phyloP scores from a whole-genome alignment of 176 grass and related monocot species.

The Oryza officinalis region DNA sequence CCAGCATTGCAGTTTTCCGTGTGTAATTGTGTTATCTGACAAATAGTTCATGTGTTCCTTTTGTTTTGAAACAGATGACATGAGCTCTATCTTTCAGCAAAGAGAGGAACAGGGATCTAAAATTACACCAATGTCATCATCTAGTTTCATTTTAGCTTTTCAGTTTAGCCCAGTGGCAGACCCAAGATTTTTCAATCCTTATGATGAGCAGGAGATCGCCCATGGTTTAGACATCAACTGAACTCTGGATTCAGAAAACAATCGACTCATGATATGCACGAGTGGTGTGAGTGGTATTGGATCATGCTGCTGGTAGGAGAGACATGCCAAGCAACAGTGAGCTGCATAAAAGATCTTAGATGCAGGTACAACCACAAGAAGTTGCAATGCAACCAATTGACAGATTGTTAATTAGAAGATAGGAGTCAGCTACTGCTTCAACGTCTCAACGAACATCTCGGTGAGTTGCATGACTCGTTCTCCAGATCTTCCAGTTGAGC shows the following conservation, averaged over 20 bases:
- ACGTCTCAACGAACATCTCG: neutral
- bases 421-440: neutral
- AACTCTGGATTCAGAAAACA: neutral
- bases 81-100: neutral
- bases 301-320: constrained; percentile 6
- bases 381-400: neutral
- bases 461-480: neutral
- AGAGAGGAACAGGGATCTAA: neutral
- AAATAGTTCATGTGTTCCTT: neutral
- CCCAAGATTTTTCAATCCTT: neutral
- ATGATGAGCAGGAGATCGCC: neutral
- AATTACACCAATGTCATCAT: neutral
- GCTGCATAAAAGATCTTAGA: constrained; percentile 7
- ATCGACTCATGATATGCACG: neutral
- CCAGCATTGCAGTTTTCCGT: neutral
- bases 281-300: neutral
- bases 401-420: neutral
- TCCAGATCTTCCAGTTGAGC: neutral
- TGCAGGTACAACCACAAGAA: constrained; percentile 26
- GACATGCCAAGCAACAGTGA: constrained; percentile 24
- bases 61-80: neutral
- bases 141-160: neutral
- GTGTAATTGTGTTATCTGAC: neutral
- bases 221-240: neutral
- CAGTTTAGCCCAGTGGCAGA: neutral